Evolutionary conservation across 2,329 filamentous ascomycete species (phyloP).

Genomic region (Ceratocystis destructans): DNA sequence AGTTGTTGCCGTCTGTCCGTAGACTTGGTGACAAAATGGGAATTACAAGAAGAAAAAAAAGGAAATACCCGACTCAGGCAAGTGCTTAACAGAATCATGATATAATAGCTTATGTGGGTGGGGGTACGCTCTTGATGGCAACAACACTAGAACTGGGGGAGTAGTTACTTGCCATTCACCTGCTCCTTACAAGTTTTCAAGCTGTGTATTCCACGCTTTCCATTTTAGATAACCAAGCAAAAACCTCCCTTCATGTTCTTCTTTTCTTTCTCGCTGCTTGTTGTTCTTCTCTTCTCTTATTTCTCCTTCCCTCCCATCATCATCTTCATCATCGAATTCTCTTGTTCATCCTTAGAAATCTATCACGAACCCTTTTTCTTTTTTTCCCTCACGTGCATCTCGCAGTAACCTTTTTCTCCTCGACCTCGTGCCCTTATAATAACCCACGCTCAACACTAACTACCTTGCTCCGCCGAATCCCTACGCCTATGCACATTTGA

Average conservation of each 20-base stretch:
- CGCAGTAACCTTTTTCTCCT: neutral
- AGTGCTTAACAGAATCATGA: neutral
- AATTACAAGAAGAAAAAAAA: neutral
- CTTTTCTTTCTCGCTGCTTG: neutral
- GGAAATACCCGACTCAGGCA: neutral
- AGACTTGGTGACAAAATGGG: neutral
- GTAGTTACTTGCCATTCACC: neutral
- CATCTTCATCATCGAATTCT: neutral
- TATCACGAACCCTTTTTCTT: neutral
- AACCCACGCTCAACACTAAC: neutral
- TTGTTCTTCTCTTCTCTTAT: neutral
- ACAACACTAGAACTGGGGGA: neutral
- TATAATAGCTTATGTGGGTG: neutral
- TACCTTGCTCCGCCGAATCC: conserved; percentile 4
- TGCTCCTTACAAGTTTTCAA: neutral
- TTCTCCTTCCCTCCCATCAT: neutral
- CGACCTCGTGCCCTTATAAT: neutral
- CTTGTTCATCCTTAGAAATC: conserved; percentile 5
- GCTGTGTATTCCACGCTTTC: neutral
- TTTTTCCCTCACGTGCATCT: neutral
- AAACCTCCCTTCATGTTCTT: neutral
- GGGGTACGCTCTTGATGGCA: neutral
- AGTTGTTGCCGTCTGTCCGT: neutral
- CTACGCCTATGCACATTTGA: neutral
- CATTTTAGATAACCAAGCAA: neutral